Evolutionary conservation across 73 alveolate genomes (phyloP).

Genomic region (Uronychia setigera): DNA sequence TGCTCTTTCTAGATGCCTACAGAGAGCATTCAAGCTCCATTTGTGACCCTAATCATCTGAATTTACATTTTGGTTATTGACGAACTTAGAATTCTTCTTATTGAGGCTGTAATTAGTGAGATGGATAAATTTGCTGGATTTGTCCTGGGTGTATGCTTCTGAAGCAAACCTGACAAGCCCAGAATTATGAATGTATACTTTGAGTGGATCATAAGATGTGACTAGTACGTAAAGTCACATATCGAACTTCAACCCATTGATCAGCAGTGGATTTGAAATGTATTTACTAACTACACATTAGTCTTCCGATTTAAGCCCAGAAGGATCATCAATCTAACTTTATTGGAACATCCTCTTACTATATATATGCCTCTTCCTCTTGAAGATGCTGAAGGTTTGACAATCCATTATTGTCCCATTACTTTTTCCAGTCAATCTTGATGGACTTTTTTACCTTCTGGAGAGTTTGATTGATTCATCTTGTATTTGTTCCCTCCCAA

Average conservation of each 20-base stretch:
- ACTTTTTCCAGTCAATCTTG: too few relatives aligned
- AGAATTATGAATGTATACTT: too few relatives aligned
- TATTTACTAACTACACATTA: constrained; percentile 1
- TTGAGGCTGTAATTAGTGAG: constrained; percentile 83
- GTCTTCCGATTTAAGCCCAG: not conserved
- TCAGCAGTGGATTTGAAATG: not conserved
- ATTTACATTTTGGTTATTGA: constrained; percentile 61
- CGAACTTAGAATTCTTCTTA: constrained; percentile 85
- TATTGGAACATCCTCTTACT: too few relatives aligned
- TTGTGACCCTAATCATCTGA: constrained; percentile 86
- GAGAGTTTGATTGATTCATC: too few relatives aligned
- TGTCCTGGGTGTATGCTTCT: constrained; percentile 72
- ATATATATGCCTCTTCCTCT: constrained; percentile 17
- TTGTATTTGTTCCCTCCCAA: too few relatives aligned
- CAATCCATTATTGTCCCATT: too few relatives aligned
- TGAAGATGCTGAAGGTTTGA: not conserved
- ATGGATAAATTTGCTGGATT: constrained; percentile 72
- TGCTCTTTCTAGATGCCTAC: constrained; percentile 75
- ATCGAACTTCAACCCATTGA: too few relatives aligned
- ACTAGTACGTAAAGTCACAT: too few relatives aligned
- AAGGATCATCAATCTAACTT: constrained; percentile 48
- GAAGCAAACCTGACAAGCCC: too few relatives aligned
- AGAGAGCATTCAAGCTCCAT: constrained; percentile 79
- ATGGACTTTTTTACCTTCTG: too few relatives aligned
- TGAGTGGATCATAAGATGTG: too few relatives aligned